These are phyloP conservation scores for Glaciozyma martinii DNA, from an alignment of 768 basidiomycete species.

Conservation along the genomic window DNA sequence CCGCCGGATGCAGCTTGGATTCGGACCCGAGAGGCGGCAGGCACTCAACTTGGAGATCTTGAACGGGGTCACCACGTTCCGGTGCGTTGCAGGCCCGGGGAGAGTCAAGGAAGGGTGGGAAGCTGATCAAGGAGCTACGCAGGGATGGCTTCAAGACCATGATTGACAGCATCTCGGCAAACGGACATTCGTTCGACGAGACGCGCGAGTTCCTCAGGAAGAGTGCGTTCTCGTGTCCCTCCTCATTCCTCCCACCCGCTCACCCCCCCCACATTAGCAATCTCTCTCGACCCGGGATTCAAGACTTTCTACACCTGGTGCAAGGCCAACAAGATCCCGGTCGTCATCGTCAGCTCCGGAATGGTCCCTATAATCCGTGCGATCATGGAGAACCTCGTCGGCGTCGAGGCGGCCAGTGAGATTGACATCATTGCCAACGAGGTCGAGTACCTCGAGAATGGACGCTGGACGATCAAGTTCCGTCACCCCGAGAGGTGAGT, in stretches of 20 bases:
- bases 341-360: slow-evolving; percentile 18
- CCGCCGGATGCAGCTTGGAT: slow-evolving; percentile 56
- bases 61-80: slow-evolving; percentile 58
- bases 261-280: slow-evolving; percentile 49
- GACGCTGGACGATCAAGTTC: slow-evolving; percentile 62
- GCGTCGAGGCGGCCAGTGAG: slow-evolving; percentile 55
- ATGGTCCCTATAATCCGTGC: slow-evolving; percentile 71
- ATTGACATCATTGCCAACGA: slow-evolving; percentile 95
- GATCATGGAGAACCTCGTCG: slow-evolving; percentile 72
- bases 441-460: slow-evolving; percentile 56
- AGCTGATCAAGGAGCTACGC: neutral
- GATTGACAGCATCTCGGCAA: slow-evolving; percentile 60
- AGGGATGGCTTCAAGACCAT: slow-evolving; percentile 84
- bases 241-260: neutral
- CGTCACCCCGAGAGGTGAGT: slow-evolving; percentile 75
- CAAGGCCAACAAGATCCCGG: slow-evolving; percentile 64
- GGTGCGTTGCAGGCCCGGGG: slow-evolving; percentile 40
- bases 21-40: slow-evolving; percentile 63
- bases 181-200: slow-evolving; percentile 64
- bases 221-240: slow-evolving; percentile 45
- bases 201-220: slow-evolving; percentile 67
- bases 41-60: slow-evolving; percentile 66
- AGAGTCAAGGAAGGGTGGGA: neutral
- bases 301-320: slow-evolving; percentile 79
- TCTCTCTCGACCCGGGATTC: slow-evolving; percentile 80